phyloP scores from a whole-genome alignment of 305 asterid species.

The Fraxinus angustifolia region DNA sequence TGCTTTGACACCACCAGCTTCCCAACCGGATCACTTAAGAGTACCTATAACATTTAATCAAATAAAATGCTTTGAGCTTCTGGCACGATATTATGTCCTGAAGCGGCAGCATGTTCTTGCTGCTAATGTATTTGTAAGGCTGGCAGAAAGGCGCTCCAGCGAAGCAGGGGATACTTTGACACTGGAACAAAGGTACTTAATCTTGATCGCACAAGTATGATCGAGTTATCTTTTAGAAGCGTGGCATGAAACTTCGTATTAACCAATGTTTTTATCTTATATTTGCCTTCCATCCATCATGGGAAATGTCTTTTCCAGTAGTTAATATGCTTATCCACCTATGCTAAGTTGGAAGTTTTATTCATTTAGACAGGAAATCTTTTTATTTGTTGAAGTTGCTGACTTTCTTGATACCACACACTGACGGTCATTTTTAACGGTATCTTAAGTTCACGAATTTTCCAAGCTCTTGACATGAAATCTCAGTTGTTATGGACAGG shows the following conservation, averaged over 20 bases:
- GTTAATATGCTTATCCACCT: not conserved
- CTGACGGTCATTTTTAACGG: not conserved
- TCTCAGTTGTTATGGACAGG: not conserved
- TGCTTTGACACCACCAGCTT: slow-evolving; percentile 38
- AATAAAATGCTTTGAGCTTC: slow-evolving; percentile 72
- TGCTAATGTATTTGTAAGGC: slow-evolving; percentile 84
- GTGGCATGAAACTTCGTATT: slow-evolving; percentile 11
- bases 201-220: slow-evolving; percentile 18
- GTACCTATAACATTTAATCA: slow-evolving; percentile 50
- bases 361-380: not conserved
- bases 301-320: not conserved
- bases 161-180: slow-evolving; percentile 69
- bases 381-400: not conserved
- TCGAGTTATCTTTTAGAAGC: not conserved
- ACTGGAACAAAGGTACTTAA: slow-evolving; percentile 78
- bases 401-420: not conserved
- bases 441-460: not conserved
- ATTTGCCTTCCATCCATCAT: not conserved
- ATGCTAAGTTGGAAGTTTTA: not conserved
- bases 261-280: not conserved
- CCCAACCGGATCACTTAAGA: slow-evolving; percentile 55
- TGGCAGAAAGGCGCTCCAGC: slow-evolving; percentile 82
- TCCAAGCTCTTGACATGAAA: not conserved
- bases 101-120: slow-evolving; percentile 93
- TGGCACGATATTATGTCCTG: slow-evolving; percentile 85